A percentile compares a stretch with the other conserved stretches of the same genome.
These are phyloP conservation scores for Auricularia cornea DNA, from an alignment of 768 basidiomycete genomes.

Conservation along the genomic window DNA sequence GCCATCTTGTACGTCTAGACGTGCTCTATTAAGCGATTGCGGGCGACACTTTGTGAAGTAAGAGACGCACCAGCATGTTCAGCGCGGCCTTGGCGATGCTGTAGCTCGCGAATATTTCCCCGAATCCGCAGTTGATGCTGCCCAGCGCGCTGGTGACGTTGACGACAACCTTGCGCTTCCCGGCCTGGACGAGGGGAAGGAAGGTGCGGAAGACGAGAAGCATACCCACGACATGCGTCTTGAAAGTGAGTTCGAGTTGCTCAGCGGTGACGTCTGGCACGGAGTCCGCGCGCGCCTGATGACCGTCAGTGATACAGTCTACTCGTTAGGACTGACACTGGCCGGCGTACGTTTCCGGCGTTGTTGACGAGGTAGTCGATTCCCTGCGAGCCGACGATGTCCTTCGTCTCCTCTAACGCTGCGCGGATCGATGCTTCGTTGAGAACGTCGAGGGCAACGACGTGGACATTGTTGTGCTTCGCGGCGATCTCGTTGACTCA, in stretches of 20 bases:
- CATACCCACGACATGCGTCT: slow-evolving; percentile 28
- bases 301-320: background rate
- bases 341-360: slow-evolving; percentile 26
- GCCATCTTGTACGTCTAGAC: slow-evolving; percentile 30
- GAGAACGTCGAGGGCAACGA: slow-evolving; percentile 25
- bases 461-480: slow-evolving; percentile 21
- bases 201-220: slow-evolving; percentile 27
- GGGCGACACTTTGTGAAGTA: background rate
- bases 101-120: slow-evolving; percentile 23
- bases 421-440: slow-evolving; percentile 19
- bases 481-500: slow-evolving; percentile 12
- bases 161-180: slow-evolving; percentile 25
- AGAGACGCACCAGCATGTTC: background rate
- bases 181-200: slow-evolving; percentile 26
- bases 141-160: slow-evolving; percentile 27
- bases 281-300: background rate
- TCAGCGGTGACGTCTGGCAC: slow-evolving; percentile 12
- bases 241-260: slow-evolving; percentile 17
- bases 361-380: slow-evolving; percentile 35
- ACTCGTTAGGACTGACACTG: background rate
- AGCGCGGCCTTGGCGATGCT: slow-evolving; percentile 31
- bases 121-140: slow-evolving; percentile 25
- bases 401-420: slow-evolving; percentile 17
- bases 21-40: too few species aligned
- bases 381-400: slow-evolving; percentile 20